phyloP scores from a whole-genome alignment of 257 asterid species.

The Vinca minor region DNA sequence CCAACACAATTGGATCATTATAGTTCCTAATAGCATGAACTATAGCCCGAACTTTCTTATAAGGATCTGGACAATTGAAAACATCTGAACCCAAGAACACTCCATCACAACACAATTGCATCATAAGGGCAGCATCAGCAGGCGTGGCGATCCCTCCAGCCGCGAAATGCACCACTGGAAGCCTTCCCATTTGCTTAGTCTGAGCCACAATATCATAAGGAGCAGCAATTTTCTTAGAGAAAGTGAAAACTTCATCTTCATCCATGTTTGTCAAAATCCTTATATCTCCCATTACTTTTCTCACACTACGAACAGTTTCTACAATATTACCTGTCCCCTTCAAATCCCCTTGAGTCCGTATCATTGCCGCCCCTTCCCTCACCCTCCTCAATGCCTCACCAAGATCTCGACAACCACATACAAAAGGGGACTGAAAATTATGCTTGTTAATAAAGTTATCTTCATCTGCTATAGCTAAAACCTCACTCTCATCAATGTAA shows the following conservation, averaged over 20 bases:
- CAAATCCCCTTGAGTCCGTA: conserved; percentile 65
- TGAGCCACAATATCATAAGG: conserved; percentile 74
- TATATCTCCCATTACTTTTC: conserved; percentile 66
- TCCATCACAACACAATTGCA: conserved; percentile 86
- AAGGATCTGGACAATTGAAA: conserved; percentile 52
- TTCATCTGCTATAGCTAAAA: conserved; percentile 54
- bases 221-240: conserved; percentile 53
- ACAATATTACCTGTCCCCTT: conserved; percentile 39
- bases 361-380: conserved; percentile 80
- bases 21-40: conserved; percentile 75
- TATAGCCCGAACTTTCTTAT: conserved; percentile 47
- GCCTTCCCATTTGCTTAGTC: conserved; percentile 78
- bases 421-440: conserved; percentile 54
- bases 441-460: conserved; percentile 66
- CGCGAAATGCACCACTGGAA: conserved; percentile 85
- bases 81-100: conserved; percentile 55
- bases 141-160: conserved; percentile 83
- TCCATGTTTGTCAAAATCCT: conserved; percentile 69
- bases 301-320: conserved; percentile 55
- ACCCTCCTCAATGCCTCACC: conserved; percentile 78
- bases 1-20: conserved; percentile 61
- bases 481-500: conserved; percentile 74
- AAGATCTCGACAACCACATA: conserved; percentile 73
- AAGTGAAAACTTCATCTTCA: conserved; percentile 75
- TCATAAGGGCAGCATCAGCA: conserved; percentile 83